Evolutionary conservation across 257 asterid genomes (phyloP), one percentile per base, ranked within the genome.

Genomic region (Nicotiana noctiflora): DNA sequence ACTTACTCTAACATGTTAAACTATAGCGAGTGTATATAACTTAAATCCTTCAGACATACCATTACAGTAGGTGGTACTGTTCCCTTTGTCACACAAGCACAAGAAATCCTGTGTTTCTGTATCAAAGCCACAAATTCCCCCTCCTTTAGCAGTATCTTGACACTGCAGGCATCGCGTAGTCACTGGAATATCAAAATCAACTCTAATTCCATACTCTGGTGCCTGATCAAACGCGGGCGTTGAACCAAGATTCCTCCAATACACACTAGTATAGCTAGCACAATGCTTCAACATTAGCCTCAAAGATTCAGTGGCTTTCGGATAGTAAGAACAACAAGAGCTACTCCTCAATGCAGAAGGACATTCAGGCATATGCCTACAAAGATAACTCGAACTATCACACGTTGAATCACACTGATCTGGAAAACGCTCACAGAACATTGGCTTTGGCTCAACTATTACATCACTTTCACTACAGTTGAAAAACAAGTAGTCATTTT

Each of bases 361-460:
- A 80, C 99, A 95, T 67, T 80, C 90, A 0, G 97, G 98, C 83
- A 95, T 31, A 81, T 91, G 90, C 65, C 98, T 76, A 87, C 99
- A 95, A 13, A 95, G 91, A 62, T 88, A 93, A 67, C 97, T 93
- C 3, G 97, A 80, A 25, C 93, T 92, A 85, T 93, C 99, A 82
- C 99, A 93, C 0, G 94, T 84, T 2, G 98, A 93, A 84, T 95
- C 99, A 32, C 99, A 95, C 56, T 89, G 97, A 75, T 94, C 98
- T 0, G 99, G 99, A 60, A 90, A 90, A 0, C 94, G 89, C 75
- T 91, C 93, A 78, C 99, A 95, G 83, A 95, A 90, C 18, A 72
- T 68, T 1, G 98, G 97, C 72, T 88, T 91, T 1, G 94, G 84
- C 80, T 89, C 98, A 87, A 91, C 84, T 76, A 90, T 88, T 67